These are phyloP conservation scores for Bipolaris gigantea DNA, from an alignment of 2,329 filamentous ascomycete genomes.

Conservation along the genomic window DNA sequence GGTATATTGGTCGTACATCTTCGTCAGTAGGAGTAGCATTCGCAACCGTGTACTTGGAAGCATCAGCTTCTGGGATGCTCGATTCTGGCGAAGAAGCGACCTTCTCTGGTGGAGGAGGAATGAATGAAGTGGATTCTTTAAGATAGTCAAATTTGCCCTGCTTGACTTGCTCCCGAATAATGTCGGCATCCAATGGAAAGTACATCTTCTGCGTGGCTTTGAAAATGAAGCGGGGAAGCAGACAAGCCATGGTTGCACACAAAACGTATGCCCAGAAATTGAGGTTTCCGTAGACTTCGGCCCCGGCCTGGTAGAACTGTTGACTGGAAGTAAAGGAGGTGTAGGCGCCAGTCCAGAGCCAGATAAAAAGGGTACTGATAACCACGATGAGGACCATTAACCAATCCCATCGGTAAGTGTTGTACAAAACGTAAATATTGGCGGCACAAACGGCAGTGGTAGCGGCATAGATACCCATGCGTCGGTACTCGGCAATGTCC, in stretches of 20 bases:
- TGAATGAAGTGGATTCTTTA: slow-evolving; percentile 57
- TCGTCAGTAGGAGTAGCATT: slow-evolving; percentile 67
- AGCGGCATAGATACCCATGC: slow-evolving; percentile 85
- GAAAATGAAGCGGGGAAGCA: slow-evolving; percentile 83
- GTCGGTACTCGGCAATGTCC: slow-evolving; percentile 74
- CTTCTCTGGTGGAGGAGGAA: slow-evolving; percentile 49
- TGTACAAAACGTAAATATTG: slow-evolving; percentile 93
- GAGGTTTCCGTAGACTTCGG: slow-evolving; percentile 76
- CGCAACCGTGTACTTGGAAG: slow-evolving; percentile 47
- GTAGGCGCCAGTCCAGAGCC: slow-evolving; percentile 95
- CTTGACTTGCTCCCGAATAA: slow-evolving; percentile 88
- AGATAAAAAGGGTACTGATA: slow-evolving; percentile 84
- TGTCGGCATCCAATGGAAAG: slow-evolving; percentile 88
- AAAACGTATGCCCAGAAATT: slow-evolving; percentile 86
- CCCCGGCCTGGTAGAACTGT: slow-evolving; percentile 74
- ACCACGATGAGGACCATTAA: slow-evolving; percentile 80
- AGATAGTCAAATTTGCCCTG: slow-evolving; percentile 81
- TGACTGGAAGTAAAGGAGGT: slow-evolving; percentile 61
- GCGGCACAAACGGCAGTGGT: slow-evolving; percentile 84
- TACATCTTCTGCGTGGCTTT: slow-evolving; percentile 94
- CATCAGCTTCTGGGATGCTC: slow-evolving; percentile 60
- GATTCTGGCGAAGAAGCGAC: slow-evolving; percentile 55
- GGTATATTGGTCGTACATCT: slow-evolving; percentile 89
- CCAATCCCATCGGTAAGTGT: slow-evolving; percentile 99
- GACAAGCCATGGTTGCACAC: slow-evolving; percentile 76